Evolutionary conservation across 257 asterid genomes (phyloP), one percentile per base, ranked within the genome.

Genomic region (Thymus quinquecostatus): DNA sequence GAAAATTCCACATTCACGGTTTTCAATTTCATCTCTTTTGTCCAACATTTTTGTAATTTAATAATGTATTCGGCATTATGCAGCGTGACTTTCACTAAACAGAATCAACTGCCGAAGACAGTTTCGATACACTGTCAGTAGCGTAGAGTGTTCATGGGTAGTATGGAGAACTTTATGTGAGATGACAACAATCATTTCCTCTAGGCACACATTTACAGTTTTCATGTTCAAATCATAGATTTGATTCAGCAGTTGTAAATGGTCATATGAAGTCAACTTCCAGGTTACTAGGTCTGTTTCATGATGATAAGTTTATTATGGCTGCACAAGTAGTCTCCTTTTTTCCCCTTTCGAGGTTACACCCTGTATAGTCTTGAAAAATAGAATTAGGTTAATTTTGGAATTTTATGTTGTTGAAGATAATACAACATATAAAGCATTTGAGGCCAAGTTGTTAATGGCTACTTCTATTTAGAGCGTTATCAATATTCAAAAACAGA

Each of bases 371-470:
- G 5, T 32, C 64, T 34, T 33, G 29, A 59, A 59, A 21, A 11
- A 59, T 3, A 6, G 47, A 34, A 56, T 56, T 30, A 7, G 29
- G 64, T 11, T 12, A 10, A 33, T 29, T 33, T 5, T 34, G 45
- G 64, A 59, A 34, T 12, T 6, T 12, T 21, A 33, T 33, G 6
- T 4, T 33, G 5, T 36, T 36, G 9, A 13, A 55, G 36, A 59
- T 59, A 59, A 13, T 60, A 38, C 65, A n/a, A 12, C 65, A 36
- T 64, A 21, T 38, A 38, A 32, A 14, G 41, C 60, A 49, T 38
- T n/a, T 47, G 61, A 66, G 33, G 41, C 29, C 27, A 47, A 30
- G 30, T 65, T 47, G 45, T 10, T 14, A 36, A 60, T 34, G 14
- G 27, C 32, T 30, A 38, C 13, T 55, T 64, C 8, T 8, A 29